These are phyloP conservation scores for Isoetes taiwanensis DNA, from an alignment of 75 land plant species.

Conservation along the genomic window DNA sequence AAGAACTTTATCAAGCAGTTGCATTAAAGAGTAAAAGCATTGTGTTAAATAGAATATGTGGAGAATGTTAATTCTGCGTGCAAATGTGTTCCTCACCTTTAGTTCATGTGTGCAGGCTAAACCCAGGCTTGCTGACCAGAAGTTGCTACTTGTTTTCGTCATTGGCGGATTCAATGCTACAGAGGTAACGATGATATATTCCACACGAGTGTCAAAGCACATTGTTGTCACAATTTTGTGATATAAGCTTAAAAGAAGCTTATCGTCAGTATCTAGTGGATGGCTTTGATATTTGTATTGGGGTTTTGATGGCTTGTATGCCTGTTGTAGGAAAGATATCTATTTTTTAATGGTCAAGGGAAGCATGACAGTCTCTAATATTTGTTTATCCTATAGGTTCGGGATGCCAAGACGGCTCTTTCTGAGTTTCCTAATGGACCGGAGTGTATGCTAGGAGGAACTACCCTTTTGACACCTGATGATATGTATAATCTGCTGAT, in stretches of 20 bases:
- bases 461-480: constrained; percentile 71
- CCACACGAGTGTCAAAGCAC: no score
- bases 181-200: no score
- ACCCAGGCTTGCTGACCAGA: constrained; percentile 67
- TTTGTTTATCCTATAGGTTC: constrained; percentile 37
- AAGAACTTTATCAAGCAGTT: not conserved
- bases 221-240: no score
- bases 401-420: constrained; percentile 62
- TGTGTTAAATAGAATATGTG: not conserved
- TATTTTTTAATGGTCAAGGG: no score
- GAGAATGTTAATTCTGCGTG: not conserved
- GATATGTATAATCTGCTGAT: constrained; percentile 64
- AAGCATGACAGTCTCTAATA: no score
- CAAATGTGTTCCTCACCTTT: not conserved
- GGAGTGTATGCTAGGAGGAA: constrained; percentile 80
- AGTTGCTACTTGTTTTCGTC: constrained; percentile 66
- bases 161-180: constrained; percentile 77
- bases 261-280: no score
- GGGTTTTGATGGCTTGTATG: no score
- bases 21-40: not conserved
- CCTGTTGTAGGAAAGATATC: no score
- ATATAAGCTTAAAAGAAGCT: no score
- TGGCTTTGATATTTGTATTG: no score
- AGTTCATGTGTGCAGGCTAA: constrained; percentile 45
- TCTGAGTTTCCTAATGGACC: constrained; percentile 34